A percentile compares a stretch with the other conserved stretches of the same genome.
phyloP scores from a whole-genome alignment of 1,284 basidiomycete genomes.

The Naganishia liquefaciens region DNA sequence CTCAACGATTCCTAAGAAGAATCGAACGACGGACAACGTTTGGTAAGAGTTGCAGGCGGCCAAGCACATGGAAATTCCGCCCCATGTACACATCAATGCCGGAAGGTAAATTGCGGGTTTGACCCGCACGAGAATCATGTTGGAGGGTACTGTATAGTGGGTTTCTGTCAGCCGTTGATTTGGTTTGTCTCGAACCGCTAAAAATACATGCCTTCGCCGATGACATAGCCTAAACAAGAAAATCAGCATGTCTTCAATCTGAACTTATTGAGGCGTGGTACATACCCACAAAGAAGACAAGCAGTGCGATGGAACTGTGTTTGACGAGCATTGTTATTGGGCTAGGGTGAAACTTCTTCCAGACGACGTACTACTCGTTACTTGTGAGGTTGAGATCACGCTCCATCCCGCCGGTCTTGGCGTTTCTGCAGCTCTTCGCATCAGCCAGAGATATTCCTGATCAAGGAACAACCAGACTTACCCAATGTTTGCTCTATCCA shows the following conservation, averaged over 20 bases:
- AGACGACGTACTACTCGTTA: slow-evolving; percentile 40
- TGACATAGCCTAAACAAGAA: slow-evolving; percentile 16
- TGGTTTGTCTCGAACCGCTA: too few relatives aligned
- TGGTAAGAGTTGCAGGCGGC: slow-evolving; percentile 34
- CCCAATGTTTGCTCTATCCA: slow-evolving; percentile 52
- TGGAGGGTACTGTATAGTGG: slow-evolving; percentile 39
- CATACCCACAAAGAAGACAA: slow-evolving; percentile 41
- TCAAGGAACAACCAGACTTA: slow-evolving; percentile 1
- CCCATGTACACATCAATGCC: slow-evolving; percentile 37
- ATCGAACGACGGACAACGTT: slow-evolving; percentile 36
- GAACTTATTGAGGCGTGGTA: not conserved
- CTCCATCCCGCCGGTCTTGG: slow-evolving; percentile 42
- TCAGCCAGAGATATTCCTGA: not conserved
- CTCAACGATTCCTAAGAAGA: slow-evolving; percentile 40
- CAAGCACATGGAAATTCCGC: slow-evolving; percentile 34
- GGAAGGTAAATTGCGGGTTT: slow-evolving; percentile 39
- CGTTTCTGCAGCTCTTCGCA: slow-evolving; percentile 38
- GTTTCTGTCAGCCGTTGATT: not conserved
- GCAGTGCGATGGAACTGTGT: slow-evolving; percentile 41
- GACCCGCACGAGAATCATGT: slow-evolving; percentile 40
- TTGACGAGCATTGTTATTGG: not conserved
- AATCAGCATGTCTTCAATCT: not conserved
- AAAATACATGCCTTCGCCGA: slow-evolving; percentile 8
- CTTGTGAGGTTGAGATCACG: slow-evolving; percentile 48
- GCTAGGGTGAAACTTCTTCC: not conserved